Base-by-base conservation (phyloP, 2,329 filamentous ascomycete species). In the Talaromyces sp. region DNA sequence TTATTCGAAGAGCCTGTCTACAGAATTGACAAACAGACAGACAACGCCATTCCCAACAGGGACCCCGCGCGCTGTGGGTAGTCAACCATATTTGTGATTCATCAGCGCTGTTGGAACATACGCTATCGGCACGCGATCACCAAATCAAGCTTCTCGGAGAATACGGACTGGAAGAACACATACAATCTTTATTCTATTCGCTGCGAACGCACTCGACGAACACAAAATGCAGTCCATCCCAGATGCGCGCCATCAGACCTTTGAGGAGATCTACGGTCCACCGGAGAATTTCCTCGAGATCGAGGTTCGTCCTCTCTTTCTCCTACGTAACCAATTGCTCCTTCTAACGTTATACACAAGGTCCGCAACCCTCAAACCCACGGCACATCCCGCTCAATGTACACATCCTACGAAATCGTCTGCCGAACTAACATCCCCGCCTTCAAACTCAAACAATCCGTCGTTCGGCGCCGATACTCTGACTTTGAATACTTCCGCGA, bases 401-500 rank as follows among this genome's bases (percentile, higher is more conserved):
- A 98, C 84, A 99, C 95, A 63, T 95, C 96, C 81, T 99, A 98
- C 84, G 93, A 98, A 80, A 97, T 99, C 75, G 86, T 96, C 73
- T 97, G 95, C 83, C 90, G 91, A 73, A 99, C 95, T 81, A 99
- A 99, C 82, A 99, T 99, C 76, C 95, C 95, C 66, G 93, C 95
- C 72, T 99, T 99, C 86, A 98, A 98, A 83, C 88, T 97, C 72
- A 92, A 93, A 70, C 87, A 91, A 76, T 93, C 89, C 69, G 87
- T 89, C 71, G 95, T 99, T 68, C 92, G 93, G 71, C 89, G 95
- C 68, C 92, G 95, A 61, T 99, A 99, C 84, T 95, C 90, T 65
- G 95, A 99, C 80, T 99, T 99, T 78, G 95, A 99, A 82, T 94
- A 97, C 82, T 99, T 99, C 80, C 91, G 95, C 76, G 95, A 99